Evolutionary conservation across 2,329 filamentous ascomycete genomes (phyloP), one percentile per base, ranked within the genome.

Genomic region (Phialophora tarda): DNA sequence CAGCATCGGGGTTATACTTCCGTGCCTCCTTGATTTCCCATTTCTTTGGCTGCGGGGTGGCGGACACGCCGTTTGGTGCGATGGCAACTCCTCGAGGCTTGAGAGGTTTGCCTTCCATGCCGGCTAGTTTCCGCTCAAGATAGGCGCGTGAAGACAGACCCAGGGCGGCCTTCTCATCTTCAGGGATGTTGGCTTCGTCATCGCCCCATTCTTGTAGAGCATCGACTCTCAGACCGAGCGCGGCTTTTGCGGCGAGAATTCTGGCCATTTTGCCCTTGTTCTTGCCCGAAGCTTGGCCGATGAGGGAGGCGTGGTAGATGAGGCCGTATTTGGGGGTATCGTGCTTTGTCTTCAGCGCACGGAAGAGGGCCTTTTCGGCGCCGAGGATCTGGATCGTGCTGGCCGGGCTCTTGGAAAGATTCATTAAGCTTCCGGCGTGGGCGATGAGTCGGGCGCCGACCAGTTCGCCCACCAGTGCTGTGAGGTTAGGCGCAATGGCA

Each of bases 251-350:
- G 57, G 95, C 91, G 68, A 99, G 86, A 84, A 97, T 93, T 86
- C 95, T 92, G 50, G 95, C 95, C 76, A 99, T 97, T 85, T 99
- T 99, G 75, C 95, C 95, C 89, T 99, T 99, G 85, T 98, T 98
- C 84, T 92, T 94, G 75, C 95, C 95, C 23, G 92, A 96, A 32
- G 95, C 95, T 82, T 99, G 95, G 53, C 95, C 96, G 71, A 99
- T 96, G 54, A 99, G 87, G 30, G 92, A 95, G 57, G 91, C 91
- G 80, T 96, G 91, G 82, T 95, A 96, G 78, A 96, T 92, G 71
- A 96, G 86, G 86, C 95, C 95, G 76, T 98, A 99, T 82, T 98
- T 99, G 77, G 95, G 95, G 47, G 95, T 99, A 77, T 97, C 93
- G 80, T 98, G 94, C 86, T 99, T 98, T 58, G 95, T 99, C 88